Conservation (phyloP, 768 basidiomycete genomes). For the Lactarius evosmus region DNA sequence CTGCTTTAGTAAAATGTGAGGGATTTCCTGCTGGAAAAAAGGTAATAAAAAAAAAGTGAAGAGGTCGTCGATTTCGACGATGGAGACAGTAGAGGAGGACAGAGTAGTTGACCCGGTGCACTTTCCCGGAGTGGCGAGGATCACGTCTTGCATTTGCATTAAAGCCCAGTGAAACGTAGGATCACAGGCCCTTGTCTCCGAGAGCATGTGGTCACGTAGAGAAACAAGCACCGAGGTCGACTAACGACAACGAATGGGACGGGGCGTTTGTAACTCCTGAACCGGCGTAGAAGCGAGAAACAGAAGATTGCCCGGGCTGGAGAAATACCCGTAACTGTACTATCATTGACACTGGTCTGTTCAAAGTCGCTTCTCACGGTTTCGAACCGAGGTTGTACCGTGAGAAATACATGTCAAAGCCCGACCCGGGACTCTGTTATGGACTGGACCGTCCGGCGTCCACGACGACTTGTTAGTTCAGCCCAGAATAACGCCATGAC, state of each 20-base stretch:
- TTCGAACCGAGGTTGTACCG: too few relatives aligned
- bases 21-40: not conserved
- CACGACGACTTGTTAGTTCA: slow-evolving; percentile 7
- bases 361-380: not conserved
- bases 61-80: not conserved
- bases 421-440: too few relatives aligned
- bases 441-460: not conserved
- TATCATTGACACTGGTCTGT: too few relatives aligned
- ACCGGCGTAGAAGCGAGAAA: not conserved
- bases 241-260: too few relatives aligned
- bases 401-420: too few relatives aligned
- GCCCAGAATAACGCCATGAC: slow-evolving; percentile 4
- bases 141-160: not conserved
- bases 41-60: not conserved
- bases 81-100: not conserved
- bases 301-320: not conserved
- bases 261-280: not conserved
- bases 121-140: too few relatives aligned
- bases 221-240: not conserved
- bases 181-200: not conserved
- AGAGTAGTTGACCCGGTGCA: not conserved
- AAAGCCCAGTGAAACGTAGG: not conserved
- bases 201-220: not conserved
- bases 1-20: not conserved
- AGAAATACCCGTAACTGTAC: not conserved